Conservation (phyloP, 192 early-diverging fungal genomes). For the Funneliformis mosseae region DNA sequence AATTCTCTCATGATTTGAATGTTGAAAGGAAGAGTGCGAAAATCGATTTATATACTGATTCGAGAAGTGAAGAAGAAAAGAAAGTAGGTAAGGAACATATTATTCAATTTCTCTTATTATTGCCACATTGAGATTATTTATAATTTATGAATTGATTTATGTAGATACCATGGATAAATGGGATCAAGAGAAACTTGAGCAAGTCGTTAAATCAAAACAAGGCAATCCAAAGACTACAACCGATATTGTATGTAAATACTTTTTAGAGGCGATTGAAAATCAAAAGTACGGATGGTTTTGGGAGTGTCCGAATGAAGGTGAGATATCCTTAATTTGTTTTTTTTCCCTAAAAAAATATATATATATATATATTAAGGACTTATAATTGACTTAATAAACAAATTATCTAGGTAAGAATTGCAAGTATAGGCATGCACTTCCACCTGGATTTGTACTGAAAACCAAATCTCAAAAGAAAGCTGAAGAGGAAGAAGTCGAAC, state of each 20-base stretch:
- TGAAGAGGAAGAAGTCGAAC: slow-evolving; percentile 69
- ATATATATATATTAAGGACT: no score
- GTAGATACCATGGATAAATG: slow-evolving; percentile 94
- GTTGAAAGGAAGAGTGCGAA: slow-evolving; percentile 90
- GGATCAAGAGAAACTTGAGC: slow-evolving; percentile 90
- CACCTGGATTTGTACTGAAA: slow-evolving; percentile 94
- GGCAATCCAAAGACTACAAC: slow-evolving; percentile 86
- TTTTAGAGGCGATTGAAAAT: slow-evolving; percentile 94
- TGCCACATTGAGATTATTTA: not conserved
- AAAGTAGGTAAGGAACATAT: slow-evolving; percentile 32
- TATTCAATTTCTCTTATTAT: not conserved
- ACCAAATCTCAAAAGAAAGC: slow-evolving; percentile 83
- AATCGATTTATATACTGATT: slow-evolving; percentile 93
- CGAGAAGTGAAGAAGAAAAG: slow-evolving; percentile 64
- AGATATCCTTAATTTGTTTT: slow-evolving; percentile 32
- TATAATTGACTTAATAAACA: not conserved
- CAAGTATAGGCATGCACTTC: slow-evolving; percentile 96
- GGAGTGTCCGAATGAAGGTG: slow-evolving; percentile 97
- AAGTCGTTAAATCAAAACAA: slow-evolving; percentile 77
- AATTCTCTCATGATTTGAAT: slow-evolving; percentile 95
- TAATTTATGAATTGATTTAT: not conserved
- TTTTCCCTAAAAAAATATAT: no score
- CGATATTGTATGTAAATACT: slow-evolving; percentile 98
- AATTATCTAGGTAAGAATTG: slow-evolving; percentile 67
- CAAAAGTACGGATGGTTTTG: slow-evolving; percentile 99